Base-by-base conservation (phyloP, 2,329 filamentous ascomycete species). In the Aureobasidium sp. region DNA sequence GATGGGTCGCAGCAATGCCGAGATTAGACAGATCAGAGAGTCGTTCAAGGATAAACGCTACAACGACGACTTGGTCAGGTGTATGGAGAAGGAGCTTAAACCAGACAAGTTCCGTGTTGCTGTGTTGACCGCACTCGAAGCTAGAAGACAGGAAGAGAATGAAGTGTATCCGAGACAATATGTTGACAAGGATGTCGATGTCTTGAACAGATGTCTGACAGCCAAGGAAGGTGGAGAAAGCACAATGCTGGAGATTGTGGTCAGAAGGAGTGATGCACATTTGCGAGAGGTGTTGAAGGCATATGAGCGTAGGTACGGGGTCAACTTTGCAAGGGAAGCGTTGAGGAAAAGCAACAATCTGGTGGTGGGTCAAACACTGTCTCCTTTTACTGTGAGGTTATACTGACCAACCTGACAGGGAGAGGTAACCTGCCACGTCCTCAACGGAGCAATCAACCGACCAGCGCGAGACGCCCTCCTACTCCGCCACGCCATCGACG, bases 101-200 rank as follows among this genome's bases (percentile, higher is more conserved):
- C 91, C 94, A 65, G 92, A 97, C 75, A 97, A 97, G 75, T 99
- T 97, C 78, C 91, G 96, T 65, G 87, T 86, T 66, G 92, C 92
- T 0, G 86, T 99, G 4, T 71, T 97, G 63, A 80, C 91, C 71
- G 91, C 89, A 7, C 81, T 99, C 0, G 91, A 96, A 62, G 91
- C 89, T 73, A 79, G 84, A 61, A 79, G 91, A 12, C 94, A 96
- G 83, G 89, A 94, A 67, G 92, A 97, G 66, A 80, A 79, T 22
- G 88, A 91, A 54, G 68, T 74, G 0, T 79, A 76, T 70, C 79
- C 81, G 0, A 66, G 86, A 6, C 86, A 93, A 66, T 77, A 79
- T 61, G 66, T 76, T 14, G 73, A 77, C 40, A 69, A 87, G 49
- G 93, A 97, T 71, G 88, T 90, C 7, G 80, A 85, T 59, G 83